Evolutionary conservation across 768 basidiomycete genomes (phyloP).

Genomic region (Suillus lakei): DNA sequence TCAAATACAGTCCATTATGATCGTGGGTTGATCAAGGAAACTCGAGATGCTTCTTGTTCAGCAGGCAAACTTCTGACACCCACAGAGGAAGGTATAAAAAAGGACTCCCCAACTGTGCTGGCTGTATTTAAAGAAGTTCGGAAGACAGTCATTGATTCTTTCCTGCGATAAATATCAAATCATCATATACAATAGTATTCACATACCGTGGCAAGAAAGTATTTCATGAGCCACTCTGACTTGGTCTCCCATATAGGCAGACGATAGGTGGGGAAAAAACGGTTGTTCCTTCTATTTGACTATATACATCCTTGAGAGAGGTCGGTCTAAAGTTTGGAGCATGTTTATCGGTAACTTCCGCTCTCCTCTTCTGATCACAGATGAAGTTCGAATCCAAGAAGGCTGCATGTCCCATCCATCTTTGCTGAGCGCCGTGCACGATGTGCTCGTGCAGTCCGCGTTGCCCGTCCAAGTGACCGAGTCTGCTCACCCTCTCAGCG

Average conservation of each 20-base stretch:
- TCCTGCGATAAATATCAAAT: background rate
- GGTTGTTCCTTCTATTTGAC: background rate
- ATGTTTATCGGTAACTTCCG: background rate
- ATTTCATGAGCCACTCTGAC: background rate
- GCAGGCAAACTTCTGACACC: background rate
- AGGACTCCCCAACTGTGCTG: background rate
- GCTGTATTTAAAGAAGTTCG: background rate
- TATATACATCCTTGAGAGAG: background rate
- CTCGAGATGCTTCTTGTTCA: background rate
- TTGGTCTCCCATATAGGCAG: background rate
- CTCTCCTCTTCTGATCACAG: background rate
- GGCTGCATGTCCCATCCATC: constrained; percentile 23
- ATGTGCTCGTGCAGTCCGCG: constrained; percentile 32
- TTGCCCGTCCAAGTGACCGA: constrained; percentile 23
- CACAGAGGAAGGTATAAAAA: background rate
- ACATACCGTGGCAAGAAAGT: background rate
- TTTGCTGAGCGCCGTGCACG: constrained; percentile 31
- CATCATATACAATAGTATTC: background rate
- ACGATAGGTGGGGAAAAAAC: background rate
- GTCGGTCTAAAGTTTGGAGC: background rate
- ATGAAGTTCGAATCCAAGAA: background rate
- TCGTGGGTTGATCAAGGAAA: background rate
- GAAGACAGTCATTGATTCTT: background rate
- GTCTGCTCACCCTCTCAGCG: constrained; percentile 31
- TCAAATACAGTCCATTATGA: constrained; percentile 1